These are phyloP conservation scores for Lichtheimia hyalospora DNA, from an alignment of 371 early-diverging fungal genomes.

Conservation along the genomic window DNA sequence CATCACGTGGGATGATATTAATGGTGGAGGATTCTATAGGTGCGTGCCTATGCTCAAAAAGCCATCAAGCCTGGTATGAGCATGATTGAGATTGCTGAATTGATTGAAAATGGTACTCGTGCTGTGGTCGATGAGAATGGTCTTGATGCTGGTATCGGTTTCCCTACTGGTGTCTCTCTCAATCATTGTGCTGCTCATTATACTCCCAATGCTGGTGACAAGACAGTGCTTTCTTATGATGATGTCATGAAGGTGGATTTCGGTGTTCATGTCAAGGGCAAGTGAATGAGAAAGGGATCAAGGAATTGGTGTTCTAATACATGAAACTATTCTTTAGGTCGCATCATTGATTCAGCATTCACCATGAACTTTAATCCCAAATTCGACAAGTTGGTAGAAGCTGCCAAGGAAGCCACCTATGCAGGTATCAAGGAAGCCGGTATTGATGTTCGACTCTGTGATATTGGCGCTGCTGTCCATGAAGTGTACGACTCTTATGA, in stretches of 20 bases:
- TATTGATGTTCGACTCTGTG: slow-evolving; percentile 95
- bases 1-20: neutral
- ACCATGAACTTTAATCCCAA: slow-evolving; percentile 95
- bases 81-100: slow-evolving; percentile 91
- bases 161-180: slow-evolving; percentile 98
- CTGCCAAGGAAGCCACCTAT: slow-evolving; percentile 97
- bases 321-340: too few species aligned
- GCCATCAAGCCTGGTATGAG: slow-evolving; percentile 95
- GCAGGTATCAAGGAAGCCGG: slow-evolving; percentile 96
- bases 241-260: slow-evolving; percentile 99
- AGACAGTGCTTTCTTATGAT: slow-evolving; percentile 84
- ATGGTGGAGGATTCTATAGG: slow-evolving; percentile 17
- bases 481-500: slow-evolving; percentile 99
- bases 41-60: slow-evolving; percentile 83
- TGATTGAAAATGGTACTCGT: slow-evolving; percentile 96
- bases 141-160: slow-evolving; percentile 92
- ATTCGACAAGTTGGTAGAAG: slow-evolving; percentile 87
- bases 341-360: slow-evolving; percentile 99
- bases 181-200: slow-evolving; percentile 99
- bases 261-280: slow-evolving; percentile 97
- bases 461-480: slow-evolving; percentile 98
- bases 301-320: too few species aligned
- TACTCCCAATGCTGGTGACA: slow-evolving; percentile 98
- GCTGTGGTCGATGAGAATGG: slow-evolving; percentile 90
- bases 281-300: too few species aligned